These are phyloP conservation scores for Penicillium argentinense DNA, from an alignment of 495 filamentous ascomycete species.

Conservation along the genomic window DNA sequence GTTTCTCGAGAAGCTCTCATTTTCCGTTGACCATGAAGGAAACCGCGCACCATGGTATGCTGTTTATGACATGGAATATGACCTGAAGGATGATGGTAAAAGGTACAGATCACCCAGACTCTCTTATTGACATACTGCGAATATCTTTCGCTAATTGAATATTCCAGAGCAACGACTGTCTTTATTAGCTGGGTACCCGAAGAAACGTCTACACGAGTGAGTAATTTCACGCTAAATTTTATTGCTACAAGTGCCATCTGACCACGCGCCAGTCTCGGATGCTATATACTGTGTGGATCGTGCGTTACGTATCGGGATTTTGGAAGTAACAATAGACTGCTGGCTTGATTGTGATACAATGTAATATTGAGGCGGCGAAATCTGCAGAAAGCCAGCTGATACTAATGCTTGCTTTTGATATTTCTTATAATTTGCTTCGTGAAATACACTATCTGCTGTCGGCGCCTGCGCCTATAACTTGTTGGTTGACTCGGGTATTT, in stretches of 20 bases:
- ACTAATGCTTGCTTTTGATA: too few species aligned
- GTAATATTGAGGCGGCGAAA: too few species aligned
- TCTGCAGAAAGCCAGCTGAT: too few species aligned
- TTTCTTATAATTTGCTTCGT: too few species aligned
- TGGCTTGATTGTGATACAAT: too few species aligned
- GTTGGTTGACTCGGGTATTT: too few species aligned
- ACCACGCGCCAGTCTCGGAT: neutral
- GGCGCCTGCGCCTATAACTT: constrained; percentile 23
- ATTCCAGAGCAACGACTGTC: neutral
- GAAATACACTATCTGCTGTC: too few species aligned
- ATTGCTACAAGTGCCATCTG: too few species aligned
- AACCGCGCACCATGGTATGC: constrained; percentile 68
- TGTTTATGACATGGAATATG: constrained; percentile 79
- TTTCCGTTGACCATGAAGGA: constrained; percentile 63
- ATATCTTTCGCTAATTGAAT: too few species aligned
- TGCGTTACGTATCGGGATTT: too few species aligned
- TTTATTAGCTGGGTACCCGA: neutral
- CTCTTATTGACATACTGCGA: neutral
- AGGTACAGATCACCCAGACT: constrained; percentile 43
- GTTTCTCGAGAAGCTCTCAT: constrained; percentile 69
- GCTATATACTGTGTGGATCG: neutral
- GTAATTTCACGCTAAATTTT: too few species aligned
- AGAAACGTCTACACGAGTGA: neutral
- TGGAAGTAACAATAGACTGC: too few species aligned
- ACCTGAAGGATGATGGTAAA: constrained; percentile 68